Percentiles rank a stretch among this genome's conserved stretches.
Conservation (phyloP, 306 rosid genomes). For the Myrica gale region DNA sequence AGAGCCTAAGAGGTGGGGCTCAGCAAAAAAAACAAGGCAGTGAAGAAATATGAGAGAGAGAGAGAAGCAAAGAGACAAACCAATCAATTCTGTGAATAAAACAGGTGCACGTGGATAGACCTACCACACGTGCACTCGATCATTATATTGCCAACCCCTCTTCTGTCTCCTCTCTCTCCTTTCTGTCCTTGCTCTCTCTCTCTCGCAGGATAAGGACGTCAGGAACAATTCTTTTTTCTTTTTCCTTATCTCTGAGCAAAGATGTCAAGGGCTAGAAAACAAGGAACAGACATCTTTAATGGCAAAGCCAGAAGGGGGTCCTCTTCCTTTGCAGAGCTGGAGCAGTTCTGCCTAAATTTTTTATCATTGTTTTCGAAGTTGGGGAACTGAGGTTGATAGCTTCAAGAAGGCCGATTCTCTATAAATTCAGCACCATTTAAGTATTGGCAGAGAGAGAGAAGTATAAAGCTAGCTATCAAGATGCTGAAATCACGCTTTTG, state of each 20-base stretch:
- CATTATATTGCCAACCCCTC: conserved; percentile 30
- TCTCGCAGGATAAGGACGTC: conserved; percentile 38
- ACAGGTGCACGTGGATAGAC: conserved; percentile 86
- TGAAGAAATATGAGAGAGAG: conserved; percentile 3
- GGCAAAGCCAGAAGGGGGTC: conserved; percentile 8
- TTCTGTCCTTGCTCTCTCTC: background rate
- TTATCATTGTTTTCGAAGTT: conserved; percentile 26
- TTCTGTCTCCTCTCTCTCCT: conserved; percentile 1
- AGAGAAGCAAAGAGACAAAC: conserved; percentile 35
- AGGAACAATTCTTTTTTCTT: background rate
- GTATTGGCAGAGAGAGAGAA: background rate
- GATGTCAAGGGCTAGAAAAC: conserved; percentile 36
- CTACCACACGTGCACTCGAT: conserved; percentile 96
- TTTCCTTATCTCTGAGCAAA: background rate
- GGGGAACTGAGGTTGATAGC: conserved; percentile 39
- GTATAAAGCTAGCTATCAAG: background rate
- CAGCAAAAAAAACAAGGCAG: background rate
- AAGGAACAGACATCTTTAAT: conserved; percentile 22
- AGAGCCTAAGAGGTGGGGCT: conserved; percentile 6
- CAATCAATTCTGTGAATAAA: conserved; percentile 56
- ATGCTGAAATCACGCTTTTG: background rate
- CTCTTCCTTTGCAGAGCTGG: conserved; percentile 1
- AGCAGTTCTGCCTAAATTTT: conserved; percentile 22
- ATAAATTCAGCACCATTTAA: background rate
- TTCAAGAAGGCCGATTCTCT: conserved; percentile 31